A percentile compares a stretch with the other conserved stretches of the same genome.
Evolutionary conservation across 1,284 basidiomycete genomes (phyloP).

Genomic region (Ustilago xerochloae): DNA sequence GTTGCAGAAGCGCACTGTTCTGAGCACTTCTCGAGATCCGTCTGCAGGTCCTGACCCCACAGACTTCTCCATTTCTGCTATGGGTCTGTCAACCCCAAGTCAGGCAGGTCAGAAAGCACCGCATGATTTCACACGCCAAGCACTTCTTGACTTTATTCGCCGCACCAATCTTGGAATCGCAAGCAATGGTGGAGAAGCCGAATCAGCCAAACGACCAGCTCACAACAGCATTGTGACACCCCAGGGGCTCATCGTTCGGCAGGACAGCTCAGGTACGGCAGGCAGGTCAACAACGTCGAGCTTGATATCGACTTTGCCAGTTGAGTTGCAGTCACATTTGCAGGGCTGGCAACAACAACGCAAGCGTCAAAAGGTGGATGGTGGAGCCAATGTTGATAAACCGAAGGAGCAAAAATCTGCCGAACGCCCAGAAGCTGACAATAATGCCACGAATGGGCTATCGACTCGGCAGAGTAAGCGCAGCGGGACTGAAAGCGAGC

Average conservation of each 20-base stretch:
- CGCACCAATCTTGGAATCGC: constrained; percentile 23
- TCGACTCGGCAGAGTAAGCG: not conserved
- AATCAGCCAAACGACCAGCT: not conserved
- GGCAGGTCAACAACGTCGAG: not conserved
- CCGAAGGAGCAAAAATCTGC: not conserved
- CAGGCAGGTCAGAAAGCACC: not conserved
- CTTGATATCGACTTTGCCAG: constrained; percentile 3
- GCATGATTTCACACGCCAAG: constrained; percentile 28
- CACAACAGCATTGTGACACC: not conserved
- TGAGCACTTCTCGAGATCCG: not conserved
- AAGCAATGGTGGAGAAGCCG: not conserved
- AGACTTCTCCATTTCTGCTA: too few relatives aligned
- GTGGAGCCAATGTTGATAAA: not conserved
- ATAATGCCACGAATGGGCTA: not conserved
- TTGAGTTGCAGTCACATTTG: constrained; percentile 14
- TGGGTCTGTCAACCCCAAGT: not conserved
- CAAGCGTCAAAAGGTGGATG: constrained; percentile 7
- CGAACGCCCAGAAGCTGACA: too few relatives aligned
- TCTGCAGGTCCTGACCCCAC: too few relatives aligned
- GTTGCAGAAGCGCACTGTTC: not conserved
- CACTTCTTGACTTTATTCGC: constrained; percentile 28
- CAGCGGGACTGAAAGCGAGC: constrained; percentile 8
- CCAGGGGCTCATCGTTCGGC: not conserved
- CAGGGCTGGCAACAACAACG: constrained; percentile 21
- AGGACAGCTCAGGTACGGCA: not conserved